Conservation (phyloP, 2,329 filamentous ascomycete species). For the Ascochyta fabae region DNA sequence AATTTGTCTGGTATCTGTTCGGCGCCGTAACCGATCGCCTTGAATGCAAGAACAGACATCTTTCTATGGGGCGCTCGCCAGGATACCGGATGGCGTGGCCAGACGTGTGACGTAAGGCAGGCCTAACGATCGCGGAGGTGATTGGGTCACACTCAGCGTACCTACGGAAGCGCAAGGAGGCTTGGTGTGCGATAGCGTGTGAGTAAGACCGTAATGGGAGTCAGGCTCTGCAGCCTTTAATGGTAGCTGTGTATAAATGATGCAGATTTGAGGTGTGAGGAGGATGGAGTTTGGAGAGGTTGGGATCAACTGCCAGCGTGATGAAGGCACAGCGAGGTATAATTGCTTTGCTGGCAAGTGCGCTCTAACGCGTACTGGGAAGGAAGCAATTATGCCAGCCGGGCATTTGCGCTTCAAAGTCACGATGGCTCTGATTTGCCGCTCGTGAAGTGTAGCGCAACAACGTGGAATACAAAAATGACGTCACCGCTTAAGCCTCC, state of each 20-base stretch:
- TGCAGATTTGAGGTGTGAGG: slow-evolving; percentile 16
- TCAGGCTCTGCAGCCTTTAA: slow-evolving; percentile 11
- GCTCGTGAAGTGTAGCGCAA: neutral
- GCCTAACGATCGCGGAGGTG: slow-evolving; percentile 30
- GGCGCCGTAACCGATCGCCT: slow-evolving; percentile 48
- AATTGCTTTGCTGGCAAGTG: slow-evolving; percentile 7
- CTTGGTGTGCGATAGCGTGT: slow-evolving; percentile 35
- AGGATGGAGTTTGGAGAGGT: slow-evolving; percentile 2
- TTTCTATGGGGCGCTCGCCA: slow-evolving; percentile 27
- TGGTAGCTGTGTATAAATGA: slow-evolving; percentile 15
- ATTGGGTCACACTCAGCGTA: slow-evolving; percentile 37
- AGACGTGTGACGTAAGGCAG: slow-evolving; percentile 41
- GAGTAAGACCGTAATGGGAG: slow-evolving; percentile 20
- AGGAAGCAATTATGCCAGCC: slow-evolving; percentile 15
- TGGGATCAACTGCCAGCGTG: neutral
- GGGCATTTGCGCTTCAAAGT: slow-evolving; percentile 11
- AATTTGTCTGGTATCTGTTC: slow-evolving; percentile 49
- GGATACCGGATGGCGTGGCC: slow-evolving; percentile 32
- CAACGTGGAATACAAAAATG: slow-evolving; percentile 7
- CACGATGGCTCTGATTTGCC: slow-evolving; percentile 15
- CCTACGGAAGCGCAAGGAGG: slow-evolving; percentile 22
- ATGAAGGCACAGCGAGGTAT: slow-evolving; percentile 2
- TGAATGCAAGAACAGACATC: slow-evolving; percentile 48
- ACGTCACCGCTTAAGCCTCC: slow-evolving; percentile 1
- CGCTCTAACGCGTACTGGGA: neutral